These are phyloP conservation scores for Serpula lacrymans DNA, from an alignment of 768 basidiomycete species.

Conservation along the genomic window DNA sequence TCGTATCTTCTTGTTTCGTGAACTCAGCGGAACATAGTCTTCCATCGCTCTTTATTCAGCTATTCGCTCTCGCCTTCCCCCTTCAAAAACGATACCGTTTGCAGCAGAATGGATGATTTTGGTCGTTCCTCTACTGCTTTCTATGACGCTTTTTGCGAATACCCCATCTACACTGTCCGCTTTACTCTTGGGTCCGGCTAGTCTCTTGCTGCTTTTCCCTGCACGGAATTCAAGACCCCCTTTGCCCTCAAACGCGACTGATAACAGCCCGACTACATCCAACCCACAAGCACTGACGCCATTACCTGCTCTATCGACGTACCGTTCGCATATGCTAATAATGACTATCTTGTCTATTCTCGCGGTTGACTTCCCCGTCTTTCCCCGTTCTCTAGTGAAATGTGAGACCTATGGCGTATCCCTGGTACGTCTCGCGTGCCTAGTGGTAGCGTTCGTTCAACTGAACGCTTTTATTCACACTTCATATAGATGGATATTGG, in stretches of 20 bases:
- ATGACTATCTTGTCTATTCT: constrained; percentile 89
- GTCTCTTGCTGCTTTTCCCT: constrained; percentile 41
- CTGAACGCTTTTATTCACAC: constrained; percentile 3
- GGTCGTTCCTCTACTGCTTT: constrained; percentile 74
- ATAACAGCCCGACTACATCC: background rate
- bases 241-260: constrained; percentile 39
- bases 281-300: constrained; percentile 25
- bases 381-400: constrained; percentile 85
- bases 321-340: constrained; percentile 93
- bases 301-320: constrained; percentile 78
- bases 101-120: constrained; percentile 60
- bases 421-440: constrained; percentile 56
- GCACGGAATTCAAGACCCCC: constrained; percentile 43
- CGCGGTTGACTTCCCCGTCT: constrained; percentile 93
- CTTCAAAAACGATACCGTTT: constrained; percentile 35
- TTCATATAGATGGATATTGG: constrained; percentile 88
- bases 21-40: constrained; percentile 43
- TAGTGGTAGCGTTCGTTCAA: too few relatives aligned
- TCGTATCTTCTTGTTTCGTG: background rate
- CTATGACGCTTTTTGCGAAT: constrained; percentile 72
- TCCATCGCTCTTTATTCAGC: constrained; percentile 71
- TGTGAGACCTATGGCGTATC: constrained; percentile 95
- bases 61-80: constrained; percentile 45
- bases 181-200: constrained; percentile 44
- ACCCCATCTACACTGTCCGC: constrained; percentile 50